These are phyloP conservation scores for Corchorus olitorius DNA, from an alignment of 345 rosid species.

Conservation along the genomic window DNA sequence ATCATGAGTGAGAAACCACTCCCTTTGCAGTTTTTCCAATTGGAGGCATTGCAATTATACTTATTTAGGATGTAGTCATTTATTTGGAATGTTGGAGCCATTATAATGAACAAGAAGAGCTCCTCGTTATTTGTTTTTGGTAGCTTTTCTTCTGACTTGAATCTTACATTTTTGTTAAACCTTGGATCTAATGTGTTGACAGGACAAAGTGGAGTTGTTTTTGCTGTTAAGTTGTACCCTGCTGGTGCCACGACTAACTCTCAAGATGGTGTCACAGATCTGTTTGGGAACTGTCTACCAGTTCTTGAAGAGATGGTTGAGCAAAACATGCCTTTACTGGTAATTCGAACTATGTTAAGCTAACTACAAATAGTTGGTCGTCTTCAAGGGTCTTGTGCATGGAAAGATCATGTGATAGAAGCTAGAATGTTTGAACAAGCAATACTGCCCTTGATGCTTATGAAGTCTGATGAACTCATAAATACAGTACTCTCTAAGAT, in stretches of 20 bases:
- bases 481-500: neutral
- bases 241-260: slow-evolving; percentile 97
- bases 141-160: neutral
- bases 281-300: slow-evolving; percentile 85
- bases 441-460: neutral
- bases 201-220: slow-evolving; percentile 84
- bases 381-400: neutral
- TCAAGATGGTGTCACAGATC: slow-evolving; percentile 94
- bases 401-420: neutral
- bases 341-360: slow-evolving; percentile 31
- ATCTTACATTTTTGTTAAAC: slow-evolving; percentile 6
- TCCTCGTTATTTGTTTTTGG: neutral
- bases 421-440: slow-evolving; percentile 4
- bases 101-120: neutral
- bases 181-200: slow-evolving; percentile 21
- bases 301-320: slow-evolving; percentile 87
- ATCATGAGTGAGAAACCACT: neutral
- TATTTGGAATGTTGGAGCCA: slow-evolving; percentile 4
- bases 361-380: neutral
- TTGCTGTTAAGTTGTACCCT: slow-evolving; percentile 94
- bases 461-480: neutral
- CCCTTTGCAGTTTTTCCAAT: neutral
- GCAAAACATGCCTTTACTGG: slow-evolving; percentile 91
- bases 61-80: neutral
- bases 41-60: neutral